Evolutionary conservation across 1,139 yeast genomes (phyloP).

Genomic region (Yamadazyma atlantica): DNA sequence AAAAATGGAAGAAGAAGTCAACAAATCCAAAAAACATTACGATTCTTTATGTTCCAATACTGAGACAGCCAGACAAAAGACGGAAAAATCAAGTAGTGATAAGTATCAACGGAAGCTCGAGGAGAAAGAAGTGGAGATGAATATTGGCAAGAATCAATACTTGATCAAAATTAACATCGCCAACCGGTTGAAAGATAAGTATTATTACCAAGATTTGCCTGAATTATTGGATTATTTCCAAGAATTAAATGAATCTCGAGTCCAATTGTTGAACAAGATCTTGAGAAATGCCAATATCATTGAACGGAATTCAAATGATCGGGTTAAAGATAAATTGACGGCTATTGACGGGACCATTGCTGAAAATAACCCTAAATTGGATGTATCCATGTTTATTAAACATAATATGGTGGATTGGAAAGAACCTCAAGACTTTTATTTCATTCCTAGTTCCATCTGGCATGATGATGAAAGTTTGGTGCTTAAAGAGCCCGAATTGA

Average conservation of each 20-base stretch:
- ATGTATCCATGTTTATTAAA: conserved; percentile 87
- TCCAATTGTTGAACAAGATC: conserved; percentile 67
- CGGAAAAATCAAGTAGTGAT: conserved; percentile 57
- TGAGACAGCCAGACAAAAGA: conserved; percentile 76
- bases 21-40: conserved; percentile 70
- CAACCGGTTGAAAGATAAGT: conserved; percentile 89
- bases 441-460: conserved; percentile 91
- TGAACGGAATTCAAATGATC: conserved; percentile 59
- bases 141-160: conserved; percentile 79
- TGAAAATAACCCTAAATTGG: conserved; percentile 74
- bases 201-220: conserved; percentile 90
- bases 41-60: conserved; percentile 78
- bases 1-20: conserved; percentile 61
- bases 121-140: conserved; percentile 78
- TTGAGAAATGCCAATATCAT: conserved; percentile 63
- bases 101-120: conserved; percentile 57
- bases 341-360: conserved; percentile 57
- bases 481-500: conserved; percentile 61
- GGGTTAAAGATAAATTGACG: conserved; percentile 52
- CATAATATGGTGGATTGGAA: conserved; percentile 78
- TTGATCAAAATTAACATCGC: conserved; percentile 79
- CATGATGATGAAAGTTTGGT: conserved; percentile 88
- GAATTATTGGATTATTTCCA: conserved; percentile 86
- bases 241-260: conserved; percentile 79
- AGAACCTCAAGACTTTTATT: conserved; percentile 84